Base-by-base conservation (phyloP, 768 basidiomycete genomes). In the Porpolomopsis calyptriformis region DNA sequence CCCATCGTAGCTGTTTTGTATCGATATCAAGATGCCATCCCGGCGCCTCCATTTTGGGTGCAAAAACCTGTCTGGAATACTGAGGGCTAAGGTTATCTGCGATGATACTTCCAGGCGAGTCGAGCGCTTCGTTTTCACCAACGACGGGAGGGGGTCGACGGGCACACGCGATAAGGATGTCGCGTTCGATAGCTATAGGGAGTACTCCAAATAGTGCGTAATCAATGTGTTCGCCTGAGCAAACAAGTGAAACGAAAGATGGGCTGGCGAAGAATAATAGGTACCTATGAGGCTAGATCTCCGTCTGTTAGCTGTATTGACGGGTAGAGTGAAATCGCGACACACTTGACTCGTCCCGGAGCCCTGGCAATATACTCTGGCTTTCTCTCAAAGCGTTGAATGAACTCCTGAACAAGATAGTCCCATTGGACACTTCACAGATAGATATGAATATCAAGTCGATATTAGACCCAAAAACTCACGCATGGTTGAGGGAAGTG, bases 121-220 rank as follows among this genome's bases (percentile, higher is more conserved):
- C 57, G 16, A 54, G 57, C 31, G 29, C 7, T 31, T 7, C 7
- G 29, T 31, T 31, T 7, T 46, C 25, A 11, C 16, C 20, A 23
- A 18, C 20, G 11, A 12, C 46, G 33, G 23, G 50, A 22, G 48
- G 60, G 29, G 59, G 54, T 22, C 69, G 71, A n/a, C 72, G 72
- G 25, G 73, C 78, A 62, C 75, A 80, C 0, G 88, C 87, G 46
- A 91, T 82, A 43, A 91, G 68, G 53, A 90, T 81, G 59, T 90
- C 90, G 43, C 77, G 77, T 52, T 89, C 88, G 31, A 91, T 74
- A 0, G 88, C 89, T n/a, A 82, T 74, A 12, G 88, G 90, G 27
- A 91, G 71, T 6, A 86, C 86, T 3, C 88, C 88, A 53, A 89
- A 88, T 22, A 88, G 66, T 0, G 81, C 77, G 53, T 89, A 89